Base-by-base conservation (phyloP, 2,329 filamentous ascomycete genomes). In the Onygena corvina region DNA sequence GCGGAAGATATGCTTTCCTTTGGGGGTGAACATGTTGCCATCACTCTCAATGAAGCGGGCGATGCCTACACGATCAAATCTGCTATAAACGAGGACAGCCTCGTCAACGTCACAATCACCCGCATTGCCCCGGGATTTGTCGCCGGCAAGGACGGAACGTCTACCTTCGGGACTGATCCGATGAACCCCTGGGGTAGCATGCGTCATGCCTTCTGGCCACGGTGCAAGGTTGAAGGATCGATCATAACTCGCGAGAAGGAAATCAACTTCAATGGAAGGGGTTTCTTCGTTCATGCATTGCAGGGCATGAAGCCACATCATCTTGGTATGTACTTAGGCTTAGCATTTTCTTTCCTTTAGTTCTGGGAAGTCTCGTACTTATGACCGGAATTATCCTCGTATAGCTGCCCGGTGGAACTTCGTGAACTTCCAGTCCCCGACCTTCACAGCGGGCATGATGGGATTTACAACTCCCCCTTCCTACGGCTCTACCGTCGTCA, bases 301-400 rank as follows among this genome's bases (percentile, higher is more conserved):
- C 92, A 96, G 71, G 92, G 89, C 65, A 96, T 96, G 90, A 98
- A 98, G 76, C 92, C 92, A 34, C 92, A 98, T 67, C 93, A 98
- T 65, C 85, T 88, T 52, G 89, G 77, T 80, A 71, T 59, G 70
- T 59, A 45, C 9, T 16, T 49, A n/a, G 11, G 12, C 16, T 5
- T 21, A 30, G 5, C 16, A 14, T 31, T 4, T 7, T 33, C 12
- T 16, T 7, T 16, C 48, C 18, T 47, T 46, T 52, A 48, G 29
- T 33, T 40, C 27, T 30, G 8, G 21, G 4, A 20, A 18, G 44
- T 7, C 23, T n/a, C 23, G 25, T 12, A 18, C 54, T 58, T 49
- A 56, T 50, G 12, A 16, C 4, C 46, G 34, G 25, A 42, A n/a
- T 23, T 16, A 8, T 50, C 14, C n/a, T 4, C 23, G 21, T 20